A percentile compares a stretch with the other conserved stretches of the same genome.
Conservation (phyloP, 177 flowering plant species). For the Vitis hybrid region DNA sequence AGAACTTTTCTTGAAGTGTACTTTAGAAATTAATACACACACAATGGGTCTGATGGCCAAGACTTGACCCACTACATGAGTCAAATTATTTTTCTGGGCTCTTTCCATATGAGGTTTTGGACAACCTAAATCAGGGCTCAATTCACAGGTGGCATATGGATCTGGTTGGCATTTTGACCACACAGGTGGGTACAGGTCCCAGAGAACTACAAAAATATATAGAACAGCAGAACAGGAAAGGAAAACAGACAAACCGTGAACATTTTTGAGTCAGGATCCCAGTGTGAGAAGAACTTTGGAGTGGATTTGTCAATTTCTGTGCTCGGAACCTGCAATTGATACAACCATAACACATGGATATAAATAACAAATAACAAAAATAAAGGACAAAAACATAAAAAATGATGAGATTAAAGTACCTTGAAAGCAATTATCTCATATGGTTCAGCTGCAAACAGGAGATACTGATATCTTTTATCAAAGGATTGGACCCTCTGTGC, state of each 20-base stretch:
- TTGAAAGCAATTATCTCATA: conserved; percentile 93
- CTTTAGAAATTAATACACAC: neutral
- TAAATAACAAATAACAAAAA: neutral
- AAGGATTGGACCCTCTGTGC: conserved; percentile 72
- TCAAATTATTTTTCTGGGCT: neutral
- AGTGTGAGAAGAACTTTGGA: conserved; percentile 95
- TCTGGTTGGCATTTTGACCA: neutral
- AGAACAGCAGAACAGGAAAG: neutral
- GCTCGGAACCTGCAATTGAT: conserved; percentile 82
- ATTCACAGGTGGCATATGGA: neutral
- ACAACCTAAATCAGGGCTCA: neutral
- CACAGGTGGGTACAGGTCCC: neutral
- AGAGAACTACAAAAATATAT: neutral
- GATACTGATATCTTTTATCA: conserved; percentile 88
- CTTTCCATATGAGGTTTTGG: neutral
- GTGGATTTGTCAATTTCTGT: conserved; percentile 96
- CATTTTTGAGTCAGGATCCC: conserved; percentile 99
- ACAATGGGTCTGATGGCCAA: neutral
- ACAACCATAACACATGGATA: neutral
- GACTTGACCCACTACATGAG: neutral
- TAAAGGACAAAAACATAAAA: neutral
- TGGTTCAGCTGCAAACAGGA: conserved; percentile 96
- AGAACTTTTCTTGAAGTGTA: too few relatives aligned
- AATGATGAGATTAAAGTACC: conserved; percentile 38
- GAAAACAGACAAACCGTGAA: conserved; percentile 65